Evolutionary conservation across 1,139 yeast genomes (phyloP), one percentile per base, ranked within the genome.

Genomic region (Yamadazyma membranifaciens): DNA sequence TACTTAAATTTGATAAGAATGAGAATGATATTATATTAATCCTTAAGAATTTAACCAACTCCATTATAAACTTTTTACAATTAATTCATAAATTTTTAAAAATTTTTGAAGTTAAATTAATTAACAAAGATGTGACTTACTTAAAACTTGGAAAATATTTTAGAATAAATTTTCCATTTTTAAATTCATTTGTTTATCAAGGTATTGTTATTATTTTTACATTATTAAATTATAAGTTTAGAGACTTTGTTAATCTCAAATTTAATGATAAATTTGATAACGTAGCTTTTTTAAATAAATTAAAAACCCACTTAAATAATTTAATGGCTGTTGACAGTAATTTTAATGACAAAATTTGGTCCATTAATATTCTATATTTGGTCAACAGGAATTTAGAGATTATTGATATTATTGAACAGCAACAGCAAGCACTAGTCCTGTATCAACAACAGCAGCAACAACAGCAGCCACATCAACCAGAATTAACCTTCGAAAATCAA

Each of bases 141-240:
- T 42, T 61, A 3, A 54, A 56, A 20, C 52, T 65, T 42, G 74
- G 71, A 1, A 67, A 61, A 41, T 50, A 63, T 20, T 66, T 70
- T 48, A 49, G 71, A 35, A 49, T 56, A 3, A 56, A 57, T 36
- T 73, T 66, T 48, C 81, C 81, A 15, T 74, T 73, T 45, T 63
- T 75, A 42, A 73, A 72, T 46, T 65, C 77, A 1, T 75, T 74
- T 38, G 59, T 74, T 13, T 75, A 75, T 51, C 81, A 76, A 49
- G 78, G 80, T 1, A 60, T 76, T 34, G 72, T 76, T 42, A 80
- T 75, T 16, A 63, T 72, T 13, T 76, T 71, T 54, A 74, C 80
- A 0, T 57, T 75, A 45, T 57, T 76, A 47, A 75, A 73, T 49
- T 61, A 70, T 43, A 71, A 70, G 28, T 65, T 60, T 33, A 60